Evolutionary conservation across 2,329 filamentous ascomycete genomes (phyloP).

Genomic region (Sphaerostilbella broomeana): DNA sequence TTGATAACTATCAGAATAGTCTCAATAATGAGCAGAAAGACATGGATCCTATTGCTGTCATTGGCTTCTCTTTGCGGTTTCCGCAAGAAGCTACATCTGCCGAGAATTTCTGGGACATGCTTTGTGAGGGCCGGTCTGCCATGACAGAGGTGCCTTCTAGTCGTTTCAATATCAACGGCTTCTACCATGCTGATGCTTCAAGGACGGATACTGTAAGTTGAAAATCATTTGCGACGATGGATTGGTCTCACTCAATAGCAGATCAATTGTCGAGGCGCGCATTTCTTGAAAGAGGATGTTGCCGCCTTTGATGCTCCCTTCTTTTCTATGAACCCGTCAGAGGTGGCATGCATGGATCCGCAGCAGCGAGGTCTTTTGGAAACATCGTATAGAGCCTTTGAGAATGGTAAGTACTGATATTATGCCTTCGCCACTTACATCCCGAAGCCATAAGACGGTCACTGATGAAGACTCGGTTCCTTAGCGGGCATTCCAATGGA

Average conservation of each 20-base stretch:
- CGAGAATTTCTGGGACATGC: slow-evolving; percentile 5
- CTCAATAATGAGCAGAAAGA: no score
- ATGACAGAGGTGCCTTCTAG: slow-evolving; percentile 1
- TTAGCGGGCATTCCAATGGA: slow-evolving; percentile 9
- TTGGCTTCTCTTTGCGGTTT: slow-evolving; percentile 5
- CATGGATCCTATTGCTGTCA: slow-evolving; percentile 1
- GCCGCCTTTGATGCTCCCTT: slow-evolving; percentile 16
- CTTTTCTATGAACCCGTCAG: slow-evolving; percentile 16
- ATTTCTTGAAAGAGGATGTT: slow-evolving; percentile 11
- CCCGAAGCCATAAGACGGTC: background rate
- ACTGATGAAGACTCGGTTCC: background rate
- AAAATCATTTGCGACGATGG: background rate
- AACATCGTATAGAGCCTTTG: slow-evolving; percentile 10
- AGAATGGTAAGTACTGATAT: slow-evolving; percentile 6
- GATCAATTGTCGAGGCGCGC: background rate
- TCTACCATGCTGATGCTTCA: slow-evolving; percentile 1
- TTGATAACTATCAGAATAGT: no score
- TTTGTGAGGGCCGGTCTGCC: slow-evolving; percentile 1
- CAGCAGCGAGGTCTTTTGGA: slow-evolving; percentile 18
- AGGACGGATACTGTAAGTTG: slow-evolving; percentile 1
- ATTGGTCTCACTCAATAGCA: background rate
- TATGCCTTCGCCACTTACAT: no score
- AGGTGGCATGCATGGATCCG: slow-evolving; percentile 22
- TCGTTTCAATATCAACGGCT: background rate
- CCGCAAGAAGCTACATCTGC: slow-evolving; percentile 7